A percentile compares a stretch with the other conserved stretches of the same genome.
Conservation (phyloP, 73 alveolate genomes). For the Paramecium bursaria region DNA sequence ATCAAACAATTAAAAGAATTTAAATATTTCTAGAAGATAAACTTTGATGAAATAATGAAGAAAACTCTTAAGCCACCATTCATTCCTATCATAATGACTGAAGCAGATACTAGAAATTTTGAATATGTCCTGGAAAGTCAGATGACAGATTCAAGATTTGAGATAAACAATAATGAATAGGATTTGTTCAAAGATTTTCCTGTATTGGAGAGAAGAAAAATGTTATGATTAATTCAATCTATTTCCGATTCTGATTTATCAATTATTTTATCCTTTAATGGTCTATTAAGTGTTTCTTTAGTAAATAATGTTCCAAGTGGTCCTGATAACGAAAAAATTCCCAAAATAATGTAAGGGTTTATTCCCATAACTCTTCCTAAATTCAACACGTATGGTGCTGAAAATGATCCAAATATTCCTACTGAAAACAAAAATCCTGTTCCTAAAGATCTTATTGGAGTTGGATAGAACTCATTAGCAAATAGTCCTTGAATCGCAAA, state of each 20-base stretch:
- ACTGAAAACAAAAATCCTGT: not conserved
- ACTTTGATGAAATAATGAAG: conserved; percentile 24
- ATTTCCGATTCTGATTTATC: too few species aligned
- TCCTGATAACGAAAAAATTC: not conserved
- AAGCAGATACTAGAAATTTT: conserved; percentile 35
- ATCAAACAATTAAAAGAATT: conserved; percentile 10
- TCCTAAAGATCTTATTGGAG: not conserved
- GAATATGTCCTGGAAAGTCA: conserved; percentile 30
- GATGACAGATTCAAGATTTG: conserved; percentile 2
- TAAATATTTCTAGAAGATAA: not conserved
- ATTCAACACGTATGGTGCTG: not conserved
- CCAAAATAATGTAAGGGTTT: not conserved
- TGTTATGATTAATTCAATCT: too few species aligned
- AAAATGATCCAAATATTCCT: not conserved
- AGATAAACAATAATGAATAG: not conserved
- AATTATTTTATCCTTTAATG: not conserved
- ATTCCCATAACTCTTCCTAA: not conserved
- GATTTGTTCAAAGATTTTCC: conserved; percentile 50
- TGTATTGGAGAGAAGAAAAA: too few species aligned
- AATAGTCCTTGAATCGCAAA: not conserved
- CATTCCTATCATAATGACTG: conserved; percentile 19
- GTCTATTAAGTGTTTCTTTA: not conserved
- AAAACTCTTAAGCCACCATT: conserved; percentile 48
- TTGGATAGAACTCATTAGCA: not conserved
- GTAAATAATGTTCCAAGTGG: conserved; percentile 18